phyloP scores from a whole-genome alignment of 78 protist species.

The Dictyostelium intermedium region DNA sequence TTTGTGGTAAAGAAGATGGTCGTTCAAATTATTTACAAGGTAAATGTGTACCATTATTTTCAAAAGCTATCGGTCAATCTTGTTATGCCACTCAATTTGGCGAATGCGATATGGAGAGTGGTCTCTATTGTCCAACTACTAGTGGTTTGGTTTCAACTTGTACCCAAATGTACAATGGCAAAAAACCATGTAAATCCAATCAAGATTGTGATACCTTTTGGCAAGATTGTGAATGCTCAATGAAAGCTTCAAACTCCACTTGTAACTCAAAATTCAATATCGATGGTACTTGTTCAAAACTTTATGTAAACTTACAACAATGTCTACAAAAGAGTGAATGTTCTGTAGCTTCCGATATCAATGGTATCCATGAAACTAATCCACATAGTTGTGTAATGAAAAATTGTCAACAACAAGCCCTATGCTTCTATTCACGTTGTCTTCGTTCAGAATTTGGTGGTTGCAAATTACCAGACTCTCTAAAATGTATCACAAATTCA shows the following conservation, averaged over 20 bases:
- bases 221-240: slow-evolving; percentile 16
- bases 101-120: slow-evolving; percentile 33
- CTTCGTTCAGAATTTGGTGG: neutral
- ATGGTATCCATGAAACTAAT: neutral
- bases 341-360: neutral
- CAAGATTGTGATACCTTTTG: slow-evolving; percentile 30
- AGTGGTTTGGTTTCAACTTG: neutral
- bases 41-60: slow-evolving; percentile 13
- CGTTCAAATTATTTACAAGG: neutral
- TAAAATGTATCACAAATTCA: neutral
- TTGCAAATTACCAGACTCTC: slow-evolving; percentile 11
- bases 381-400: neutral
- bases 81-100: slow-evolving; percentile 42
- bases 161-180: neutral
- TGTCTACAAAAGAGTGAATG: neutral
- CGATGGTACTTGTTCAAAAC: neutral
- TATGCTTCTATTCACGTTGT: slow-evolving; percentile 30
- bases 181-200: neutral
- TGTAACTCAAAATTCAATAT: neutral
- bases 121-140: slow-evolving; percentile 11
- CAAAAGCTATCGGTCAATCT: neutral
- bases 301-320: neutral
- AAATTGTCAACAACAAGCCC: neutral
- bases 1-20: slow-evolving; percentile 1
- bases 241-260: neutral